A percentile compares a stretch with the other conserved stretches of the same genome.
phyloP scores from a whole-genome alignment of 2,329 filamentous ascomycete genomes.

The Oidium heveae region DNA sequence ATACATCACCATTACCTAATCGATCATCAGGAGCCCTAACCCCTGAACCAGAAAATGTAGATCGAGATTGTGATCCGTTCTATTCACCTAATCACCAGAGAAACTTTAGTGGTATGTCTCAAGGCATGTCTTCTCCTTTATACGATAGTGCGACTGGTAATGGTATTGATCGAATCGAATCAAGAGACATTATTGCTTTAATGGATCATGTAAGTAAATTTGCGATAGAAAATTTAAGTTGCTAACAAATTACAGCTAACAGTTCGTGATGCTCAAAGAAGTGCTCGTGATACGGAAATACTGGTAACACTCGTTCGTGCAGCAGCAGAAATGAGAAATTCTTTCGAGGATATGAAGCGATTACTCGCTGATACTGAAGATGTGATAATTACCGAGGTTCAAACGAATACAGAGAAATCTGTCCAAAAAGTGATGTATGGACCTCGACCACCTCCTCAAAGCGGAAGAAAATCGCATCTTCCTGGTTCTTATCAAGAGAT shows the following conservation, averaged over 20 bases:
- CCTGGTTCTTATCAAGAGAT: slow-evolving; percentile 26
- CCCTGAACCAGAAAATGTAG: slow-evolving; percentile 22
- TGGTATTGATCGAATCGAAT: slow-evolving; percentile 2
- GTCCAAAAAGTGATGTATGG: slow-evolving; percentile 63
- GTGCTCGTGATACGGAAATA: slow-evolving; percentile 89
- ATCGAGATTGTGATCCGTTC: slow-evolving; percentile 37
- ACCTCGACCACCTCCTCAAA: slow-evolving; percentile 56
- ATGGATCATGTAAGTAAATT: slow-evolving; percentile 63
- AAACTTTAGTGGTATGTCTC: slow-evolving; percentile 69
- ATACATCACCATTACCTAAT: slow-evolving; percentile 49
- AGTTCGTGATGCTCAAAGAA: slow-evolving; percentile 86
- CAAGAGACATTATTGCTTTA: slow-evolving; percentile 34
- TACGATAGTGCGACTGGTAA: slow-evolving; percentile 50
- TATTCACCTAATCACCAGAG: slow-evolving; percentile 32
- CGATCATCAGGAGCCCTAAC: slow-evolving; percentile 24
- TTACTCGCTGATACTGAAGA: slow-evolving; percentile 79
- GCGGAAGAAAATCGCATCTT: slow-evolving; percentile 18
- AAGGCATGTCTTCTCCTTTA: slow-evolving; percentile 69
- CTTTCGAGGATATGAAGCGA: slow-evolving; percentile 84
- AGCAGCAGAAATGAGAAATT: slow-evolving; percentile 89
- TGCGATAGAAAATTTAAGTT: not conserved
- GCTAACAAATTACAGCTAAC: slow-evolving; percentile 34
- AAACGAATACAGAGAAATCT: slow-evolving; percentile 68
- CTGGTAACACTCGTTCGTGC: slow-evolving; percentile 80
- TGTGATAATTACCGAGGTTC: slow-evolving; percentile 64